Base-by-base conservation (phyloP, 2,329 filamentous ascomycete species). In the Fusarium tricinctum region DNA sequence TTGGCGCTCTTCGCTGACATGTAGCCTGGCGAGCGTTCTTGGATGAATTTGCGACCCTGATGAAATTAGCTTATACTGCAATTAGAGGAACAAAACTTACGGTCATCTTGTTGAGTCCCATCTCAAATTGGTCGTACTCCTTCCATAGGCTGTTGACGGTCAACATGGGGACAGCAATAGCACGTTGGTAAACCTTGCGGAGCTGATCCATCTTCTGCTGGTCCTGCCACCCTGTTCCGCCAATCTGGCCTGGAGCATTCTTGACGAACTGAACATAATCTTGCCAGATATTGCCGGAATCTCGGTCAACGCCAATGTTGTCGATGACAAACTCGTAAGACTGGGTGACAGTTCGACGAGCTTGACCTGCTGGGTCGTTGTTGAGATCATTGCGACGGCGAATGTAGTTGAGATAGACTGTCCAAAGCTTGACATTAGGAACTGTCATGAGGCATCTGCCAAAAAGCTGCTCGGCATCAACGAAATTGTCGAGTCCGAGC, bases 191-290 rank as follows among this genome's bases (percentile, higher is more conserved):
- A 1, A 93, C 92, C 77, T 97, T 97, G 62, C 96, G 91, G 51
- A 99, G 81, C 71, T 92, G 85, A 74, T 99, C 96, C 91, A 97
- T 97, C 84, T 99, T 99, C 77, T 98, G 96, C 80, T 95, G 92
- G 76, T 98, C 96, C 79, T 98, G 94, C 97, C 96, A 99, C 60
- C 88, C 90, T 60, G 86, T 90, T 43, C 95, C 96, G 26, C 94
- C 95, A 60, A 96, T 88, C 59, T 89, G 89, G 8, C 96, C 96
- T 2, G 96, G 96, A 0, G 92, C 93, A 39, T 89, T 92, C 76
- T 94, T 94, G 78, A 98, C 88, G 76, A 99, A 97, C 70, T 96
- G 90, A 64, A 99, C 91, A 74, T 98, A 98, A 70, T 99, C 96
- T 62, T 91, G 88, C 96, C 96, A 99, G 58, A 99, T 90, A 68